Evolutionary conservation across 805 yeast species (phyloP), one percentile per base, ranked within the genome.

Genomic region (Hanseniaspora vineae): DNA sequence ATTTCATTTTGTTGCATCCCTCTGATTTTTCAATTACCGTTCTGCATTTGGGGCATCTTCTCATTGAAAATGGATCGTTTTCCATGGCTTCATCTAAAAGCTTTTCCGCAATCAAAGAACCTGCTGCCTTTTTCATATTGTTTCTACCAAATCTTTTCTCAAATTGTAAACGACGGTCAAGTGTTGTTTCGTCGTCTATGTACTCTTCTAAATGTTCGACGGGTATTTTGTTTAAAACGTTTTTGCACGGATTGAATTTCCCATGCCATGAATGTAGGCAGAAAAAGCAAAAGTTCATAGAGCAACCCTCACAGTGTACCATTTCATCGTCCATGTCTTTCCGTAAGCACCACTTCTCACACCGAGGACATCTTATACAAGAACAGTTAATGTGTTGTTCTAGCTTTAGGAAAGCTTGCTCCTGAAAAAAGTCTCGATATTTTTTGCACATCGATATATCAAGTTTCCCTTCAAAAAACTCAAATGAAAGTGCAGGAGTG

Each of bases 201-300:
- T 70, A 73, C 15, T 57, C 62, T 45, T 61, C 64, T 2, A 74
- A 59, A 14, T 68, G 62, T 3, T 63, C 64, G 4, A 55, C 54
- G 9, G 53, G 55, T 2, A 51, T 68, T 55, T 45, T 57, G 50
- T 51, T 65, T 50, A 56, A 55, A 46, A 54, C 62, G 55, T 46
- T 58, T 6, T 68, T 66, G 57, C 85, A 80, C 29, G 56, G 56
- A 49, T 72, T 71, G 45, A 64, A 66, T 14, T 66, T 64, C 1
- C 82, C 81, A 59, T 80, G 85, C 78, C 81, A 79, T 2, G 82
- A 74, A 52, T 72, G 78, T 6, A 68, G 59, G 58, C 85, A 80
- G 29, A 66, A 67, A 50, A 67, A 66, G 54, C 85, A 80, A 52
- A 77, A 80, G 0, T 79, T 78, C 52, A 71, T 67, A 11, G 61